phyloP scores from a whole-genome alignment of 208 protist genomes.

The Leishmania martiniquensis region DNA sequence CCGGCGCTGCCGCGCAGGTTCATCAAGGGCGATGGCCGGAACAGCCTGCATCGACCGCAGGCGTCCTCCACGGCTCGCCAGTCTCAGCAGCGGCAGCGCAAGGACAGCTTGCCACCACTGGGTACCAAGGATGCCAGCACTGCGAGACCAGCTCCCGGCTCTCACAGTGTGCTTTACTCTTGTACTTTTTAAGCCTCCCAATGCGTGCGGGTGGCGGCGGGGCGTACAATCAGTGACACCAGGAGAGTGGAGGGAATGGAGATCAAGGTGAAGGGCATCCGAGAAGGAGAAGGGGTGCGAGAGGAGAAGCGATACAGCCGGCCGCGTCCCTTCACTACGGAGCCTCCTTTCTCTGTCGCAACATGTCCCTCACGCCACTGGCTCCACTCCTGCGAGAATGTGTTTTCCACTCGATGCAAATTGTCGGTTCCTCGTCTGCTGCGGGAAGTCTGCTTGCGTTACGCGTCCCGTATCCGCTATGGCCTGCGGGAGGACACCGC shows the following conservation, averaged over 20 bases:
- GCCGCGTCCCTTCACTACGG: background rate
- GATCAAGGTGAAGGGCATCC: no score
- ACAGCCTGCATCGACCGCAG: background rate
- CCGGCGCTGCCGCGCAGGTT: constrained; percentile 40
- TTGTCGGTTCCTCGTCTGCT: background rate
- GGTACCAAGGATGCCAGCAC: constrained; percentile 12
- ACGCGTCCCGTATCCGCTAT: background rate
- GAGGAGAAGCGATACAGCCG: background rate
- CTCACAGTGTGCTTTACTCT: background rate
- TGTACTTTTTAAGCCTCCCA: constrained; percentile 1
- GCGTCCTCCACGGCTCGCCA: constrained; percentile 3
- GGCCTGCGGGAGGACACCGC: background rate
- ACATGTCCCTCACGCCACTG: background rate
- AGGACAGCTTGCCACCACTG: constrained; percentile 10
- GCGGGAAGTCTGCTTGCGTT: background rate
- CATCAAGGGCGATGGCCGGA: background rate
- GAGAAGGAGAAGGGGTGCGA: no score
- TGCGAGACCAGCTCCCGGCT: background rate
- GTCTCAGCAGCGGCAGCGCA: constrained; percentile 5
- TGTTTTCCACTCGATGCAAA: background rate
- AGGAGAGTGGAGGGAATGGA: no score
- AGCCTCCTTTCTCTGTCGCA: background rate
- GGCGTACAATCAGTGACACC: background rate
- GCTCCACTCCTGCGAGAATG: background rate
- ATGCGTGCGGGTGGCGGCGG: background rate